Conservation (phyloP, 2,329 filamentous ascomycete genomes). For the Chaetothyriales sp. region DNA sequence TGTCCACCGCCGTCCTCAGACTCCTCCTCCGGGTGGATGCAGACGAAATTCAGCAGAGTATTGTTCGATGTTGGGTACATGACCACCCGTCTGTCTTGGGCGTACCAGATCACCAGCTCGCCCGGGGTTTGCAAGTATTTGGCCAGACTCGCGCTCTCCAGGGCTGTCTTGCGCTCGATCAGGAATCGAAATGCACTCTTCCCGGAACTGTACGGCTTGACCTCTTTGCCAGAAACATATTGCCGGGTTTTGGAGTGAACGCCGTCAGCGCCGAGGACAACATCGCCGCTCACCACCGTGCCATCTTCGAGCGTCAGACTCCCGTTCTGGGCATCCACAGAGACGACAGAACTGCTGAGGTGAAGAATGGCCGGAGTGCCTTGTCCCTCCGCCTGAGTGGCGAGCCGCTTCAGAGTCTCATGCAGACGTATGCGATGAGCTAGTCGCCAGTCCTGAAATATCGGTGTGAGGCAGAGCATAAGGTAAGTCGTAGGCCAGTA, state of each 20-base stretch:
- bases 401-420: conserved; percentile 34
- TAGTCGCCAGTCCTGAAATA: conserved; percentile 33
- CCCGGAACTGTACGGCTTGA: conserved; percentile 28
- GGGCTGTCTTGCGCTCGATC: conserved; percentile 17
- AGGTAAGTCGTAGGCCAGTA: not conserved
- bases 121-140: conserved; percentile 26
- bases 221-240: conserved; percentile 18
- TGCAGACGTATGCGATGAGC: conserved; percentile 41
- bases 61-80: conserved; percentile 19
- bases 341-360: conserved; percentile 29
- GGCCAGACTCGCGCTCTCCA: conserved; percentile 26
- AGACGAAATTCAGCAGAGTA: conserved; percentile 12
- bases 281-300: conserved; percentile 29
- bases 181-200: conserved; percentile 25
- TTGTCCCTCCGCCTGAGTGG: conserved; percentile 25
- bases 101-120: conserved; percentile 31
- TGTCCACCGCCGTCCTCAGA: conserved; percentile 26
- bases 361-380: conserved; percentile 26
- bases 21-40: conserved; percentile 10
- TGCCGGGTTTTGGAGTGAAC: conserved; percentile 26
- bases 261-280: conserved; percentile 42
- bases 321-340: conserved; percentile 12
- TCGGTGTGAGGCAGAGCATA: not conserved
- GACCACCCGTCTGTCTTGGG: conserved; percentile 17
- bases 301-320: conserved; percentile 34